Percentiles rank a stretch among this genome's conserved stretches.
Conservation (phyloP, 345 rosid species). For the Brassica cretica region DNA sequence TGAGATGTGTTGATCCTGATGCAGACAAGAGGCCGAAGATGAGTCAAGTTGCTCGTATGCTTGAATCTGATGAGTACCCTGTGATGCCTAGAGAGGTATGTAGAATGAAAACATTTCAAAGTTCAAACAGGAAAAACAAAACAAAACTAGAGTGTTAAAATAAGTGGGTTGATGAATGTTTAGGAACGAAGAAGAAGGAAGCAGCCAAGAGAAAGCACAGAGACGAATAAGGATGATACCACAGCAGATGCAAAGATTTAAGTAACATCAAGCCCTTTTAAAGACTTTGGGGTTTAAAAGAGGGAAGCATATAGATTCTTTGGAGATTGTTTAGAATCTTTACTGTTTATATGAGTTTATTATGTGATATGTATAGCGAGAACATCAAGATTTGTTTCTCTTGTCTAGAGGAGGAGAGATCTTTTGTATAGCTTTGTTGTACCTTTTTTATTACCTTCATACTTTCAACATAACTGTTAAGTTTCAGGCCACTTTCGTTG, state of each 20-base stretch:
- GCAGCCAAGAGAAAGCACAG: slow-evolving; percentile 46
- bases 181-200: slow-evolving; percentile 57
- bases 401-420: slow-evolving; percentile 9
- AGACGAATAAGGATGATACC: slow-evolving; percentile 43
- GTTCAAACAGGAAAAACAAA: not conserved
- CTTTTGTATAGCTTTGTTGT: slow-evolving; percentile 36
- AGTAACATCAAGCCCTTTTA: not conserved
- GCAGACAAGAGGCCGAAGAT: slow-evolving; percentile 90
- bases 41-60: slow-evolving; percentile 96
- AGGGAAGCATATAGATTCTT: slow-evolving; percentile 8
- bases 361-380: slow-evolving; percentile 19
- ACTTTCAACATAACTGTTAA: not conserved
- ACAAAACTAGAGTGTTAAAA: not conserved
- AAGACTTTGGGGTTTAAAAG: too few species aligned
- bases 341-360: slow-evolving; percentile 31
- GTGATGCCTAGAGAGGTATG: slow-evolving; percentile 52
- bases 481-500: too few species aligned
- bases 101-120: too few species aligned
- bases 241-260: not conserved
- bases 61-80: slow-evolving; percentile 89
- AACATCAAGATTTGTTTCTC: slow-evolving; percentile 28
- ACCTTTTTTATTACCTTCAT: not conserved
- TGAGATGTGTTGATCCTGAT: slow-evolving; percentile 97
- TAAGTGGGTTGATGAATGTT: not conserved
- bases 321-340: slow-evolving; percentile 34